phyloP scores from a whole-genome alignment of 1,284 basidiomycete genomes.

The Ceratobasidium papillatum region DNA sequence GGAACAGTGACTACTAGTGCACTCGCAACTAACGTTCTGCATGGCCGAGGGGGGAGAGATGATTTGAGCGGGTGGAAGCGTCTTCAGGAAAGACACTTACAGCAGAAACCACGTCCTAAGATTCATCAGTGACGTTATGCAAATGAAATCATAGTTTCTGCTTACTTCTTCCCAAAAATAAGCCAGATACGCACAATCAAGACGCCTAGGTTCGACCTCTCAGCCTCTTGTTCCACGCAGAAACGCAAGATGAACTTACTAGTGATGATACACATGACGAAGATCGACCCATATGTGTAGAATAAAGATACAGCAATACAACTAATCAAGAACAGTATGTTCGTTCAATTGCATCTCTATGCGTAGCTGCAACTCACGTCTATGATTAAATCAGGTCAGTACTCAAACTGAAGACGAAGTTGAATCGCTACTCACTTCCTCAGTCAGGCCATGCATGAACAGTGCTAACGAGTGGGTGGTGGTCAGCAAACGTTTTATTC shows the following conservation, averaged over 20 bases:
- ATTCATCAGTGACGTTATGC: background rate
- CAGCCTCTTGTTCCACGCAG: background rate
- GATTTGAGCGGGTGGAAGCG: background rate
- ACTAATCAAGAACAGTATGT: background rate
- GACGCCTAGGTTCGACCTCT: background rate
- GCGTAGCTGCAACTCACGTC: background rate
- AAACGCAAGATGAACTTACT: background rate
- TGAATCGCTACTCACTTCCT: background rate
- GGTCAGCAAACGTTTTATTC: background rate
- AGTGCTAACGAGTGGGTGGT: background rate
- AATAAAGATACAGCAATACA: slow-evolving; percentile 10
- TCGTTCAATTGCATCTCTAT: background rate
- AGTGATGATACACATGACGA: slow-evolving; percentile 4
- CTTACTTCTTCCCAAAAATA: slow-evolving; percentile 15
- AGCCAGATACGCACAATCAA: slow-evolving; percentile 26
- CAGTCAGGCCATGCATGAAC: slow-evolving; percentile 7
- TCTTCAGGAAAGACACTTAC: background rate
- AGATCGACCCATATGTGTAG: slow-evolving; percentile 10
- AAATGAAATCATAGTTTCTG: background rate
- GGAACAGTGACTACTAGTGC: background rate
- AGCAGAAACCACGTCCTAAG: slow-evolving; percentile 12
- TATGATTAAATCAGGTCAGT: background rate
- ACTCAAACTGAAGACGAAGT: background rate
- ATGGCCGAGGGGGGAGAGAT: background rate
- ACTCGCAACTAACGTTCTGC: background rate